Evolutionary conservation across 345 rosid species (phyloP).

Genomic region (Brassica cretica): DNA sequence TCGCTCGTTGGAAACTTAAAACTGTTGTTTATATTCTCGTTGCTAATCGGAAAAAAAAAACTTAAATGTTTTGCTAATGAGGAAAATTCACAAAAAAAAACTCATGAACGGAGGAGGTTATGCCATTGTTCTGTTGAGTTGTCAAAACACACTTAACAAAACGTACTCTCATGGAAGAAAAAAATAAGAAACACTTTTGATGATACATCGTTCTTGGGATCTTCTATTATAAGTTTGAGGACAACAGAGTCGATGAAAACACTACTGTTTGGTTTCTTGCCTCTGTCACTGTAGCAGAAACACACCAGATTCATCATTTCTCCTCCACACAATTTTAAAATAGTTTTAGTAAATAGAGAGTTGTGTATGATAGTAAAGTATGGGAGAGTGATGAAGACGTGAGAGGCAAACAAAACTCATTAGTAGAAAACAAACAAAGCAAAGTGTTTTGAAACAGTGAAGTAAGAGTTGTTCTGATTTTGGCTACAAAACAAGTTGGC

Average conservation of each 20-base stretch:
- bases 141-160: conserved; percentile 19
- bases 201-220: conserved; percentile 39
- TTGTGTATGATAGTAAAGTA: conserved; percentile 18
- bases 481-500: conserved; percentile 35
- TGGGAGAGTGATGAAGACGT: conserved; percentile 25
- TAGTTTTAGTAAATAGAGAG: conserved; percentile 6
- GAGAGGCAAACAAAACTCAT: conserved; percentile 36
- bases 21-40: conserved; percentile 2
- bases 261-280: conserved; percentile 33
- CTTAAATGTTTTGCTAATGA: conserved; percentile 1
- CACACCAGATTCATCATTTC: conserved; percentile 28
- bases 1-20: conserved; percentile 20
- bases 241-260: conserved; percentile 15
- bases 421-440: conserved; percentile 35
- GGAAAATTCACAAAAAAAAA: conserved; percentile 16
- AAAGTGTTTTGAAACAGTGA: conserved; percentile 31
- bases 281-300: conserved; percentile 26
- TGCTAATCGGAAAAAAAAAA: not conserved
- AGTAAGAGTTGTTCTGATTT: conserved; percentile 28
- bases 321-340: conserved; percentile 28
- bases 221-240: conserved; percentile 34
- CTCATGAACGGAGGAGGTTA: not conserved
- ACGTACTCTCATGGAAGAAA: conserved; percentile 20
- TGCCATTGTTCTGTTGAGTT: conserved; percentile 24
- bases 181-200: conserved; percentile 5